Evolutionary conservation across 108 stramenopile genomes (phyloP).

Genomic region (Fragilaria radians): DNA sequence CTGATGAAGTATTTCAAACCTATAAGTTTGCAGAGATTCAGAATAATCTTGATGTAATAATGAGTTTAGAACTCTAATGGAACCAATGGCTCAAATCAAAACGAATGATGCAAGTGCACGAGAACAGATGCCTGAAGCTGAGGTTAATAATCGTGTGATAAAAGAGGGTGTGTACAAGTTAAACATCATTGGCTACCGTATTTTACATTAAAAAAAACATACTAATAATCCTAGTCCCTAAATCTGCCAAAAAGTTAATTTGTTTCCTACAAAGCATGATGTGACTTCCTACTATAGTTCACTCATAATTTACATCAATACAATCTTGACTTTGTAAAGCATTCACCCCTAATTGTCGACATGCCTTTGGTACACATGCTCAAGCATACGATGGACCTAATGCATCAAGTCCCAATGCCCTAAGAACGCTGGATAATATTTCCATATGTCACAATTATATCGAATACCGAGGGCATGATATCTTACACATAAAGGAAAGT

Average conservation of each 20-base stretch:
- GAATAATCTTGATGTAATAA: conserved; percentile 6
- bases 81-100: not conserved
- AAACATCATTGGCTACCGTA: conserved; percentile 6
- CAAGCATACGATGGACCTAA: conserved; percentile 13
- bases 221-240: conserved; percentile 10
- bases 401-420: conserved; percentile 6
- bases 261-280: conserved; percentile 12
- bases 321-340: conserved; percentile 9
- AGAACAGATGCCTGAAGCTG: conserved; percentile 16
- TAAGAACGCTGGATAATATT: conserved; percentile 5
- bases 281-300: conserved; percentile 3
- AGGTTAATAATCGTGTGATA: conserved; percentile 12
- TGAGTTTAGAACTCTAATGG: conserved; percentile 8
- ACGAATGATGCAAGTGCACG: conserved; percentile 14
- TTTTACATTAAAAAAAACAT: not conserved
- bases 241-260: conserved; percentile 15
- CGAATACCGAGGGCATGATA: conserved; percentile 17
- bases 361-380: conserved; percentile 15
- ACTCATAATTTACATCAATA: not conserved
- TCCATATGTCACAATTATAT: conserved; percentile 13
- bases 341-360: no score
- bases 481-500: conserved; percentile 7
- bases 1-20: not conserved
- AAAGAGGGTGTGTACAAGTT: no score
- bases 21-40: conserved; percentile 10